Base-by-base conservation (phyloP, 192 early-diverging fungal genomes). In the Dissophora globulifera region DNA sequence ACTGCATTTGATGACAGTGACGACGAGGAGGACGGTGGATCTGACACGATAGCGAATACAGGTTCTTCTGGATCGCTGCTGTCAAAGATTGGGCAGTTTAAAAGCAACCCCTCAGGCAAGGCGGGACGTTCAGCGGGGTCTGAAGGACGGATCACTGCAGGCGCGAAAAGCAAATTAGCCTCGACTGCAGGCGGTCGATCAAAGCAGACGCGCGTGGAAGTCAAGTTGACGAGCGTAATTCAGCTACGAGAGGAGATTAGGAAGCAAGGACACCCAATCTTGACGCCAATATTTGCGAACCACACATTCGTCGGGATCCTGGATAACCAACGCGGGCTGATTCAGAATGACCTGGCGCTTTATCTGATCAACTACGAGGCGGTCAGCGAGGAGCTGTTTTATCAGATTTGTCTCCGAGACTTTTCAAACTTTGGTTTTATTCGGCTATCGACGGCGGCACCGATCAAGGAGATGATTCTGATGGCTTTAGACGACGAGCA, bases 231-330 rank as follows among this genome's bases (percentile, higher is more conserved):
- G 0, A 96, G 94, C 62, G 84, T 99, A 2, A 75, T 93, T 12
- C 86, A 89, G 23, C 67, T 99, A 53, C 82, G 92, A 25, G 85
- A 93, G 15, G 89, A 92, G 50, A 65, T 98, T n/a, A 81, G 84
- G 47, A 75, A 80, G 38, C 66, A 78, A 6, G 79, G 83, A n/a
- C 83, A 93, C 50, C 62, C 78, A 78, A 93, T 88, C 2, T 71
- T 97, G 45, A 93, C 95, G 0, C 85, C 87, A 17, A 74, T 99
- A 9, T 86, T 99, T 61, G 76, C 81, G 22, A 85, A 92, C 46
- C 94, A 98, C 66, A 91, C 88, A 0, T 94, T 96, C 84, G 94
- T 99, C 20, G 96, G 97, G 20, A 87, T 87, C 69, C 87, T 97
- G 10, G 93, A 96, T 64, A 89, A 94, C 56, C 70, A 68, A 17